phyloP scores from a whole-genome alignment of 2,329 filamentous ascomycete species.

The Ceratocystis papillata region DNA sequence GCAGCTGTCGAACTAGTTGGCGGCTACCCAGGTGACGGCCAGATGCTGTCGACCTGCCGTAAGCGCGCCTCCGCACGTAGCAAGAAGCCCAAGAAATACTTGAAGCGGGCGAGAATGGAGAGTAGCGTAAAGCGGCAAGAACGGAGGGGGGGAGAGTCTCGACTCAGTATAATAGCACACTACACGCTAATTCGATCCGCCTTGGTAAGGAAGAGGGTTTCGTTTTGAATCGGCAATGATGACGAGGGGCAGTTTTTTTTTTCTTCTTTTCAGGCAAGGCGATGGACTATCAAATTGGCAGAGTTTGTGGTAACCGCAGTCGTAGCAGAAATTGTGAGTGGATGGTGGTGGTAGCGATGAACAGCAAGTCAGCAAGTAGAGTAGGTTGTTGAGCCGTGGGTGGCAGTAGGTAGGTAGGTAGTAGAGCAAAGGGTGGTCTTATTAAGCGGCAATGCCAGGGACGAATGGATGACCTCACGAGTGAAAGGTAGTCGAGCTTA shows the following conservation, averaged over 20 bases:
- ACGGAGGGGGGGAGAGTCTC: background rate
- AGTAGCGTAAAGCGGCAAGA: background rate
- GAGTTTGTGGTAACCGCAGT: background rate
- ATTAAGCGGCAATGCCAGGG: conserved; percentile 8
- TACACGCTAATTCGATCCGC: background rate
- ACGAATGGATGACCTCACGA: background rate
- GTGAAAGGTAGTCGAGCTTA: background rate
- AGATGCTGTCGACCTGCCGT: conserved; percentile 14
- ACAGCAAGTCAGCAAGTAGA: no score
- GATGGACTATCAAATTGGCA: background rate
- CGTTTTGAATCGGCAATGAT: conserved; percentile 2
- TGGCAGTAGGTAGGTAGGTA: background rate
- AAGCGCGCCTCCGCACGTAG: conserved; percentile 9
- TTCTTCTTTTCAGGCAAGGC: background rate
- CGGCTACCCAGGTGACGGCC: conserved; percentile 12
- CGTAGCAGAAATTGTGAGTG: background rate
- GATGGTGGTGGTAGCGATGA: background rate
- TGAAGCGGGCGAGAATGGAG: conserved; percentile 3
- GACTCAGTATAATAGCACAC: background rate
- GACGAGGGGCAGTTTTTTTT: background rate
- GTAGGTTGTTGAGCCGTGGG: background rate
- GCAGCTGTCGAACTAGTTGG: background rate
- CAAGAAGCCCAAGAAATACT: conserved; percentile 8
- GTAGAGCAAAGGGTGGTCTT: background rate
- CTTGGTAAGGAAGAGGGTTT: background rate